A percentile compares a stretch with the other conserved stretches of the same genome.
Conservation (phyloP, 2,329 filamentous ascomycete species). For the Bipolaris cookei region DNA sequence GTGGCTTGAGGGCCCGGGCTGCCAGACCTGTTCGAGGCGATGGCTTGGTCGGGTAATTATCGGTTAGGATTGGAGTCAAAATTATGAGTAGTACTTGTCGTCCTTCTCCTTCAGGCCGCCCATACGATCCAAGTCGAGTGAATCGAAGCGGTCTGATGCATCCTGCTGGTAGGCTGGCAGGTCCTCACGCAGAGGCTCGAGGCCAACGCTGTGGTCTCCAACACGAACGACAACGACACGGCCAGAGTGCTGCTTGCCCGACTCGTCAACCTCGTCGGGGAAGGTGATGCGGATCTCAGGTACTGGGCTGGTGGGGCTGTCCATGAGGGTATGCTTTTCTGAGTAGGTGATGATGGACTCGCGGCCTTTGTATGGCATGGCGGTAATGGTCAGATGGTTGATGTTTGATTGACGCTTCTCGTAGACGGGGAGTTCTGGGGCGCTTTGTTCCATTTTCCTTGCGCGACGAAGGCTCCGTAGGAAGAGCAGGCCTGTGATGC, state of each 20-base stretch:
- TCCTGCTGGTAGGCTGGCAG: conserved; percentile 90
- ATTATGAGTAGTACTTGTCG: conserved; percentile 54
- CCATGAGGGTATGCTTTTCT: conserved; percentile 79
- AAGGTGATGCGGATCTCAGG: conserved; percentile 99
- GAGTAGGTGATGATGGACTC: conserved; percentile 78
- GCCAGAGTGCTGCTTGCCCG: conserved; percentile 79
- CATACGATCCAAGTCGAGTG: conserved; percentile 91
- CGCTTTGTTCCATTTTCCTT: conserved; percentile 54
- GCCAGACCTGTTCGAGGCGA: conserved; percentile 20
- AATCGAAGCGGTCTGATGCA: conserved; percentile 81
- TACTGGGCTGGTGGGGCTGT: conserved; percentile 78
- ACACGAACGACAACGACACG: conserved; percentile 91
- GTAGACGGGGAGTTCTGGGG: conserved; percentile 69
- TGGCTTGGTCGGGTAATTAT: conserved; percentile 27
- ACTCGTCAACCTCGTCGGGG: conserved; percentile 88
- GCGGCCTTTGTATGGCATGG: conserved; percentile 55
- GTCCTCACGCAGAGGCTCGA: conserved; percentile 81
- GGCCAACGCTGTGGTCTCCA: conserved; percentile 84
- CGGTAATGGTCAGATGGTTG: conserved; percentile 64
- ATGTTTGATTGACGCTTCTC: conserved; percentile 62
- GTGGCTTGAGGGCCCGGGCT: conserved; percentile 32
- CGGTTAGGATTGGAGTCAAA: background rate
- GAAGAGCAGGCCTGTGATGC: conserved; percentile 72
- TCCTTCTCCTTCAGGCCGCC: conserved; percentile 94
- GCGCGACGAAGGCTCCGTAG: conserved; percentile 70